Base-by-base conservation (phyloP, 2,329 filamentous ascomycete genomes). In the Phyllosticta capitalensis region DNA sequence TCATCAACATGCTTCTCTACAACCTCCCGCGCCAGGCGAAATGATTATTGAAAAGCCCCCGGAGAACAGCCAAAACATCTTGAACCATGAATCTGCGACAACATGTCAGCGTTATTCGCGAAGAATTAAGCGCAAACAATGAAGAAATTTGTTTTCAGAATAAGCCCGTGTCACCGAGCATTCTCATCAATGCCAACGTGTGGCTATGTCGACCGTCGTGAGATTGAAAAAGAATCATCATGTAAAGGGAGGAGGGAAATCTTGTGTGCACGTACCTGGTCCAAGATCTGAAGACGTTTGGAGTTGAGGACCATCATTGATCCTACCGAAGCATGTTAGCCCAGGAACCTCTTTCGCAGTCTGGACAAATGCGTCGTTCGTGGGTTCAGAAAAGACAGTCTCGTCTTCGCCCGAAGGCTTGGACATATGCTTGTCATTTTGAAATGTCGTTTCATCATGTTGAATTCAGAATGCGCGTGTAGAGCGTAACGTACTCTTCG, bases 391-490 rank as follows among this genome's bases (percentile, higher is more conserved):
- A 62, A 61, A 67, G 70, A 73, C 71, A 64, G 66, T 70, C 64
- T 74, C 71, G 72, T 83, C 81, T 71, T 80, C 75, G 70, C 70
- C 67, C 61, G 67, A 64, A 78, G 81, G 84, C 90, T 95, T 86
- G 82, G 90, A 95, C 90, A 95, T 95, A 95, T 95, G 90, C 90
- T 95, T 95, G 90, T 95, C 90, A 59, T 85, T 87, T 75, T 79
- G 82, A 81, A 79, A 80, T 83, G 87, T 90, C 83, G 76, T 80
- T 82, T 94, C 89, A 94, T 94, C 90, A 94, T 84, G 69, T 67
- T 75, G 73, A 26, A 22, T 68, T 68, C 62, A 63, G 62, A 64
- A 63, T 63, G 24, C 22, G 26, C 24, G 17, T 33, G 20, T 12
- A 38, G 53, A 56, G 58, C 53, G 54, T 54, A 26, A 22, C 61